These are phyloP conservation scores for Nothophaeocryptopus gaeumannii DNA, from an alignment of 2,329 filamentous ascomycete genomes.

Conservation along the genomic window DNA sequence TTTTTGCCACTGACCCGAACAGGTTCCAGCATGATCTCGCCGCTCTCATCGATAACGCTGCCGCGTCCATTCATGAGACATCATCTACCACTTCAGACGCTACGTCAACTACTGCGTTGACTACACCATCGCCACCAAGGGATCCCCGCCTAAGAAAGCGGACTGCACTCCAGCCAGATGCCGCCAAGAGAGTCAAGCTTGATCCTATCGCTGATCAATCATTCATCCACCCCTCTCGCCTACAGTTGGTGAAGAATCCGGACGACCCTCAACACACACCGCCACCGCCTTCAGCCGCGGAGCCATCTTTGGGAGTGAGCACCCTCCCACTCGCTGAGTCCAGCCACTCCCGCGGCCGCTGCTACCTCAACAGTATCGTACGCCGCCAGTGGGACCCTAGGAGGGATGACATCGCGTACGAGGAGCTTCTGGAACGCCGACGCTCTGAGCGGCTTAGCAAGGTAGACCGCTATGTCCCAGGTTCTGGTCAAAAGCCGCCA, in stretches of 20 bases:
- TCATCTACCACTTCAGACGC: background rate
- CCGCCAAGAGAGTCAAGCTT: conserved; percentile 10
- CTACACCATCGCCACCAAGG: conserved; percentile 5
- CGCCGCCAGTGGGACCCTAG: conserved; percentile 16
- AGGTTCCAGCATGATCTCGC: conserved; percentile 16
- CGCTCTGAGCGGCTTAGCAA: conserved; percentile 15
- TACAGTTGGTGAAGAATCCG: too few relatives aligned
- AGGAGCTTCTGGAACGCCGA: conserved; percentile 15
- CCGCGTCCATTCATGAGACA: conserved; percentile 7
- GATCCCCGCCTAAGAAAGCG: conserved; percentile 14
- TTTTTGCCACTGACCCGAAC: conserved; percentile 8
- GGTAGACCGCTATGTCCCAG: conserved; percentile 20
- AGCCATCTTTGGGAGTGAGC: background rate
- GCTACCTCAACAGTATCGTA: conserved; percentile 7
- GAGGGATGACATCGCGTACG: conserved; percentile 15
- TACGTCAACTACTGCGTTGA: background rate
- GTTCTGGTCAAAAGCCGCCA: background rate
- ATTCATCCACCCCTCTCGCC: too few relatives aligned
- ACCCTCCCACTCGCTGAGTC: background rate
- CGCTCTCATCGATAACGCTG: conserved; percentile 13
- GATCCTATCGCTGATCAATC: background rate
- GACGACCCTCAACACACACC: too few relatives aligned
- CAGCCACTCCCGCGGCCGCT: background rate
- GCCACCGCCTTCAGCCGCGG: too few relatives aligned
- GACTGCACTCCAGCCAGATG: background rate